A percentile compares a stretch with the other conserved stretches of the same genome.
phyloP scores from a whole-genome alignment of 768 basidiomycete species.

The Boletellus sp. region DNA sequence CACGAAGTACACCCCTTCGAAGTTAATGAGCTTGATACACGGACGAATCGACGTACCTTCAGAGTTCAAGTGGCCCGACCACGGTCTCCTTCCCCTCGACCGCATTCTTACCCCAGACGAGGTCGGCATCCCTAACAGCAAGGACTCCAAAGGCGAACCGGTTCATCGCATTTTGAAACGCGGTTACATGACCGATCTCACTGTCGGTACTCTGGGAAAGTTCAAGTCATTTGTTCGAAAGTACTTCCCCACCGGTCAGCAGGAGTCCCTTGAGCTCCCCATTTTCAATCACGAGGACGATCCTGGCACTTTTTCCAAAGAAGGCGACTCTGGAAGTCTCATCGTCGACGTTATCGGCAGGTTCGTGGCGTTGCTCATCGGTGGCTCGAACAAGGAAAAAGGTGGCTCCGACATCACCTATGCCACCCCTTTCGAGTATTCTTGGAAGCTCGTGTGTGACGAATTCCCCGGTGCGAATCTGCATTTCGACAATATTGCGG shows the following conservation, averaged over 20 bases:
- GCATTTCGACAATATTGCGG: too few species aligned
- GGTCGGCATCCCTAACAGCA: too few species aligned
- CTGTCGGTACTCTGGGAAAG: not conserved
- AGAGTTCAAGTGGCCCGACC: not conserved
- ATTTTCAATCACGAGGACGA: not conserved
- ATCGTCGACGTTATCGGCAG: not conserved
- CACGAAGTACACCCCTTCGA: not conserved
- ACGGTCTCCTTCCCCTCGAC: not conserved
- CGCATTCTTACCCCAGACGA: too few species aligned
- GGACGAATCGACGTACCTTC: not conserved
- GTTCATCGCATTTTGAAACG: not conserved
- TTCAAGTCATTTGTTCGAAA: not conserved
- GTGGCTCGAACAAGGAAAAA: not conserved
- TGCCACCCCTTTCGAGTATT: too few species aligned
- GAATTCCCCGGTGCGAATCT: too few species aligned
- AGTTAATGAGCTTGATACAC: not conserved
- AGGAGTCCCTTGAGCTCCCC: not conserved
- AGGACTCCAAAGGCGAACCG: too few species aligned
- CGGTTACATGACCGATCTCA: not conserved
- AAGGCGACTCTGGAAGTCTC: not conserved
- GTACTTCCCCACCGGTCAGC: not conserved
- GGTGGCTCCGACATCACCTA: not conserved
- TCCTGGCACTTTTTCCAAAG: not conserved
- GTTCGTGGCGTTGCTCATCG: not conserved
- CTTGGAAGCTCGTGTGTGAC: too few species aligned